Evolutionary conservation across 169 alveolate species (phyloP).

Genomic region (Babesia ovata): DNA sequence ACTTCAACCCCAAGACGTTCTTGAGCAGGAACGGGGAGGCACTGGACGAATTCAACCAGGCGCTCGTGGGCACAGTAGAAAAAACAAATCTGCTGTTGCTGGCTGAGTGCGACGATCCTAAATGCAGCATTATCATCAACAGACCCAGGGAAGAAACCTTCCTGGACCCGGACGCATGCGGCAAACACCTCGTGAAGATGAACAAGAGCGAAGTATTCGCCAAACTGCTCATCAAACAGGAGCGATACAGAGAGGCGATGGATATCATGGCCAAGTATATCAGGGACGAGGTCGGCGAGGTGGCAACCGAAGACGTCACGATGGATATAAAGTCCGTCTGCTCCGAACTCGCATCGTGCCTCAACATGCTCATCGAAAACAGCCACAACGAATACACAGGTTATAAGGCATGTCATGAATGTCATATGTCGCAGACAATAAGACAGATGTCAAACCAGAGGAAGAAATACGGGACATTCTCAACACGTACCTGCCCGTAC

Average conservation of each 20-base stretch:
- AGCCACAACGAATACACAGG: slow-evolving; percentile 17
- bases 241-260: slow-evolving; percentile 59
- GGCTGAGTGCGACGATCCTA: slow-evolving; percentile 67
- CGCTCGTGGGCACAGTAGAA: slow-evolving; percentile 27
- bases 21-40: slow-evolving; percentile 6
- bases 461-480: slow-evolving; percentile 40
- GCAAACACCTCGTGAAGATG: slow-evolving; percentile 52
- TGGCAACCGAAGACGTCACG: slow-evolving; percentile 5
- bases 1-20: slow-evolving; percentile 24
- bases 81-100: slow-evolving; percentile 47
- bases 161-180: slow-evolving; percentile 42
- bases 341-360: slow-evolving; percentile 58
- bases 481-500: slow-evolving; percentile 52
- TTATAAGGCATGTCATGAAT: neutral
- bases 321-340: slow-evolving; percentile 16
- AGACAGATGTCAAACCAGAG: neutral
- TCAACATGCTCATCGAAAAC: slow-evolving; percentile 36
- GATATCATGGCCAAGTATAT: slow-evolving; percentile 46
- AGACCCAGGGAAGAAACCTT: slow-evolving; percentile 31
- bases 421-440: neutral
- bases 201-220: slow-evolving; percentile 59
- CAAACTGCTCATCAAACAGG: slow-evolving; percentile 48
- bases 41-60: slow-evolving; percentile 18
- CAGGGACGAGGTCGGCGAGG: slow-evolving; percentile 15
- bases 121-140: slow-evolving; percentile 51